phyloP scores from a whole-genome alignment of 2,329 filamentous ascomycete genomes.

The Pleurostoma richardsiae region DNA sequence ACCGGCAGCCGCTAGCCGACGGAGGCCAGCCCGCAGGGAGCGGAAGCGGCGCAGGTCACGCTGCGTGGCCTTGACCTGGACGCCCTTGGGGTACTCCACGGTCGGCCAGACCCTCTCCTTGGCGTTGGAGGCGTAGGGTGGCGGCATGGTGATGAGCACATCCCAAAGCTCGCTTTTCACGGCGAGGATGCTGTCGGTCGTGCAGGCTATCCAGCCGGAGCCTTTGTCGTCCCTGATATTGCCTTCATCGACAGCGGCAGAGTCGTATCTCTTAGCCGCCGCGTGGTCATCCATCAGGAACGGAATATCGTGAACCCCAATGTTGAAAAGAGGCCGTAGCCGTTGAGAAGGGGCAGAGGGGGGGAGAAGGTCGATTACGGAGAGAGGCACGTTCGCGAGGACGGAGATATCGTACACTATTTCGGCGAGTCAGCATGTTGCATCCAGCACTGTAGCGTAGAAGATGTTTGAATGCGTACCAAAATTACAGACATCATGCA shows the following conservation, averaged over 20 bases:
- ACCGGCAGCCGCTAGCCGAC: conserved; percentile 30
- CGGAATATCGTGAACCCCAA: conserved; percentile 90
- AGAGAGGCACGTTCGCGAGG: conserved; percentile 78
- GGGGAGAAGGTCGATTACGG: conserved; percentile 65
- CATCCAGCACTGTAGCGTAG: no score
- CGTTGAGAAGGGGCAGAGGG: conserved; percentile 56
- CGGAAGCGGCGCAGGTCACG: conserved; percentile 80
- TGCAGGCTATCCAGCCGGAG: conserved; percentile 86
- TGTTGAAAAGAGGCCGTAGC: conserved; percentile 79
- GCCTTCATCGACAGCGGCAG: neutral
- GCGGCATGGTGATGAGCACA: conserved; percentile 77
- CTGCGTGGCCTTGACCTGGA: conserved; percentile 77
- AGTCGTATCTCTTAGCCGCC: neutral
- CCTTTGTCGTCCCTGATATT: conserved; percentile 38
- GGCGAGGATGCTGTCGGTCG: conserved; percentile 86
- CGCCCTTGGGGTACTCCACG: conserved; percentile 61
- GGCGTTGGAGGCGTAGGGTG: conserved; percentile 51
- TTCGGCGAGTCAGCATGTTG: conserved; percentile 13
- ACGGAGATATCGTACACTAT: conserved; percentile 92
- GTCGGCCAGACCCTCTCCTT: conserved; percentile 68
- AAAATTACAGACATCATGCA: conserved; percentile 82
- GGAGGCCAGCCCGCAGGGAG: conserved; percentile 60
- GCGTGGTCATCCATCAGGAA: conserved; percentile 60
- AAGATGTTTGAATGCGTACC: conserved; percentile 45
- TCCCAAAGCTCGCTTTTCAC: conserved; percentile 88